Evolutionary conservation across 1,284 basidiomycete species (phyloP), one percentile per base, ranked within the genome.

Genomic region (Pyrrhoderma noxium): DNA sequence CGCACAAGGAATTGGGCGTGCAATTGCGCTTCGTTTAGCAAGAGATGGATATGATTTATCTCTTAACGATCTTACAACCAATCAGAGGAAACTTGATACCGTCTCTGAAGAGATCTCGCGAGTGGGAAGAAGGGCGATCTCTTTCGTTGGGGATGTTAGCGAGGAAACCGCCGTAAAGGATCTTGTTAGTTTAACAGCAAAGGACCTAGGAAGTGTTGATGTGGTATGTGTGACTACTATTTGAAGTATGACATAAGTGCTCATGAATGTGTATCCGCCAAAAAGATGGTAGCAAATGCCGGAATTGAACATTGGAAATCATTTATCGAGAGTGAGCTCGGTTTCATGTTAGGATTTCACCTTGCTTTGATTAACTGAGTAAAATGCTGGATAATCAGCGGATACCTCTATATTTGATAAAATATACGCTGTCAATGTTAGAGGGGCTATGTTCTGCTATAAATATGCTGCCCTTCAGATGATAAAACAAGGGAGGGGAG

Each of bases 1-100:
- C 5, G 52, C 52, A 65, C 21, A 71, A 55, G 58, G 58, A 9
- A 58, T 59, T 19, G 58, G 58, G 14, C 44, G 52, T 3, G 57
- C 55, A 23, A 52, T 58, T 13, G 55, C 55, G n/a, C 22, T 53
- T 5, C 52, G 55, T 3, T 40, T 59, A 3, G 55, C 58, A 8
- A 36, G 41, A 18, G 58, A 59, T 36, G 58, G 58, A 8, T 56
- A 55, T 45, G 50, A 51, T 36, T 38, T 59, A 14, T 48, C 47
- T 19, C n/a, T 59, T 8, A 58, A 55, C 49, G 58, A 60, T 34
- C 39, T 51, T 18, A 43, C 45, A 21, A 23, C 22, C 39, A 50
- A 40, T 13, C 39, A 51, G 14, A 11, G 13, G 8, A 38, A 52
- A 21, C 45, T 47, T 43, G 37, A 40, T 41, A 18, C 8, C 3